phyloP scores from a whole-genome alignment of 257 asterid genomes.

The Nemophila menziesii region DNA sequence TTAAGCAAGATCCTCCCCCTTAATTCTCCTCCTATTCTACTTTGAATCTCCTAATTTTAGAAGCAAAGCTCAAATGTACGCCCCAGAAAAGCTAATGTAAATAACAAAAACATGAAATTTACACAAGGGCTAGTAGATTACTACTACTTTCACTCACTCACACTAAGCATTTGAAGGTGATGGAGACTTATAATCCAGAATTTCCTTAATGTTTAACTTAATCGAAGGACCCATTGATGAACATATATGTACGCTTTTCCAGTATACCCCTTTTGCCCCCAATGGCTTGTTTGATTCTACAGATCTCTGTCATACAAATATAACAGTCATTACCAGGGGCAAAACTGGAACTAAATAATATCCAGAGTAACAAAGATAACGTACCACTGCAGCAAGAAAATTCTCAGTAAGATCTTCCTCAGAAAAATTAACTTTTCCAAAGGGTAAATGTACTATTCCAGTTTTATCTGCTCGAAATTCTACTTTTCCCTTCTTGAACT shows the following conservation, averaged over 20 bases:
- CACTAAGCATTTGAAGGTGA: constrained; percentile 27
- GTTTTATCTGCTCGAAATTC: constrained; percentile 98
- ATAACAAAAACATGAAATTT: constrained; percentile 20
- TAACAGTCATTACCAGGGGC: background rate
- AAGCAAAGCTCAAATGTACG: background rate
- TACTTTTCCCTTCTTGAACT: constrained; percentile 95
- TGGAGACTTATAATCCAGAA: constrained; percentile 69
- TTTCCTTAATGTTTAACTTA: constrained; percentile 63
- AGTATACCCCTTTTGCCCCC: constrained; percentile 87
- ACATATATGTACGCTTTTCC: constrained; percentile 91
- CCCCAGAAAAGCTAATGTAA: too few species aligned
- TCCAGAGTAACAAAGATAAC: constrained; percentile 6
- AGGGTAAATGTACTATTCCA: constrained; percentile 94
- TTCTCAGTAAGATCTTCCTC: constrained; percentile 80
- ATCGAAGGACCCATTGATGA: constrained; percentile 97
- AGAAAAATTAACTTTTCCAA: constrained; percentile 72
- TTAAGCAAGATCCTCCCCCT: background rate
- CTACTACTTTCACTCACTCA: too few species aligned
- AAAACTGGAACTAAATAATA: background rate
- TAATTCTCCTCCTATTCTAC: background rate
- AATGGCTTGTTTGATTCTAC: constrained; percentile 87
- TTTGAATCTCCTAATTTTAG: background rate
- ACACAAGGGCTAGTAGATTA: constrained; percentile 21
- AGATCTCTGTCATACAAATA: constrained; percentile 49
- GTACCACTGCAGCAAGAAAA: constrained; percentile 81